Conservation (phyloP, 306 rosid species). For the Glycine soja region DNA sequence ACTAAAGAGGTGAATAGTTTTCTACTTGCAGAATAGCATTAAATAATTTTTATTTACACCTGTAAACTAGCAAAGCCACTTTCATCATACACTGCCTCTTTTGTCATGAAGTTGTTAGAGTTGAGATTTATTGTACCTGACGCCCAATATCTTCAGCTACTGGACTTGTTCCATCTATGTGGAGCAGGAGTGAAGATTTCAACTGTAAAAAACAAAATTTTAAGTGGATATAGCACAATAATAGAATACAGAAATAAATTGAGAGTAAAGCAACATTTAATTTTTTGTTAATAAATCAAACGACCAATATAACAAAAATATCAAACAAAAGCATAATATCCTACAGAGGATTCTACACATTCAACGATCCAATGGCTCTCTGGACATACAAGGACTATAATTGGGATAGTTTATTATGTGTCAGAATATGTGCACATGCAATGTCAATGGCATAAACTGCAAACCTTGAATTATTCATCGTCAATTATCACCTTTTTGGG, state of each 20-base stretch:
- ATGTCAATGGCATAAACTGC: neutral
- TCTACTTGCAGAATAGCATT: too few species aligned
- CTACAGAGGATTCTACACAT: neutral
- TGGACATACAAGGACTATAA: neutral
- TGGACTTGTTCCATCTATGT: constrained; percentile 89
- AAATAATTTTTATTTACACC: neutral
- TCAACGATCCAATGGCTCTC: neutral
- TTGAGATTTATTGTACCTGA: constrained; percentile 62
- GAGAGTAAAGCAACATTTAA: neutral
- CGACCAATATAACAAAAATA: neutral
- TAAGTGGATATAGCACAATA: neutral
- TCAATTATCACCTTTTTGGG: neutral
- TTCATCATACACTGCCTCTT: neutral
- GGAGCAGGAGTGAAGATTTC: constrained; percentile 89
- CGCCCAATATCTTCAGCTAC: constrained; percentile 97
- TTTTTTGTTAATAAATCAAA: neutral
- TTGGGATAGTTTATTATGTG: neutral
- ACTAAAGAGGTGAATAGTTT: neutral
- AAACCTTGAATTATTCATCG: neutral
- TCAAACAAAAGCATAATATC: neutral
- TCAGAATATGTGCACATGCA: too few species aligned
- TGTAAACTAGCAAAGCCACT: neutral
- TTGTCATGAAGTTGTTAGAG: neutral
- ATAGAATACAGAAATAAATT: constrained; percentile 11
- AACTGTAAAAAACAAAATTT: constrained; percentile 56